Conservation (phyloP, 306 rosid genomes). For the Prosopis cineraria region DNA sequence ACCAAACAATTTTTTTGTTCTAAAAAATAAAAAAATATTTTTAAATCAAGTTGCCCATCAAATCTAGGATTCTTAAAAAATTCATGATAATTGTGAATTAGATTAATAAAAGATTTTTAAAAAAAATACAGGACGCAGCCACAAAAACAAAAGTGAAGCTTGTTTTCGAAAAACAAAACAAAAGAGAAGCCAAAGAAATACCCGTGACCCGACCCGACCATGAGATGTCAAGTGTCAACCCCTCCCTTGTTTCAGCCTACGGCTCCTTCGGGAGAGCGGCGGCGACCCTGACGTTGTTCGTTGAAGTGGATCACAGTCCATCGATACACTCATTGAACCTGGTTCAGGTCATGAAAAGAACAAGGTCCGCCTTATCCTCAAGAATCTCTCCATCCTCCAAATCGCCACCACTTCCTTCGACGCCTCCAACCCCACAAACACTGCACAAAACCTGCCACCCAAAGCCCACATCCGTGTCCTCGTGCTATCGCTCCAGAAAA, state of each 20-base stretch:
- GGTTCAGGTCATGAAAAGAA: slow-evolving; percentile 49
- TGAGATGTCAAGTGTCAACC: neutral
- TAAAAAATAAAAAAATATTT: too few species aligned
- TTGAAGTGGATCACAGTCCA: neutral
- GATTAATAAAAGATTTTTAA: too few species aligned
- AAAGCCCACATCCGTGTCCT: slow-evolving; percentile 26
- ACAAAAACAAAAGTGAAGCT: too few species aligned
- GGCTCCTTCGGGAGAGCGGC: neutral
- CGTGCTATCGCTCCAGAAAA: slow-evolving; percentile 29
- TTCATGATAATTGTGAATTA: too few species aligned
- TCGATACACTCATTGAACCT: slow-evolving; percentile 35
- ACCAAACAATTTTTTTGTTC: too few species aligned
- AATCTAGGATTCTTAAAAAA: too few species aligned
- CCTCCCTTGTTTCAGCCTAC: neutral
- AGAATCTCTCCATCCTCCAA: slow-evolving; percentile 35
- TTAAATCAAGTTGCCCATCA: too few species aligned
- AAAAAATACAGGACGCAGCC: too few species aligned
- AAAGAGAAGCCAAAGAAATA: too few species aligned
- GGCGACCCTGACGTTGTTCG: neutral
- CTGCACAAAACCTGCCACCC: slow-evolving; percentile 26
- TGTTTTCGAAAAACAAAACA: too few species aligned
- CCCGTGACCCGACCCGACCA: neutral
- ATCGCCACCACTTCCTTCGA: slow-evolving; percentile 34
- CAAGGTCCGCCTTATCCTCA: slow-evolving; percentile 37
- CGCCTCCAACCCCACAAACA: slow-evolving; percentile 56